phyloP scores from a whole-genome alignment of 768 basidiomycete genomes.

The Lactarius sanguifluus region DNA sequence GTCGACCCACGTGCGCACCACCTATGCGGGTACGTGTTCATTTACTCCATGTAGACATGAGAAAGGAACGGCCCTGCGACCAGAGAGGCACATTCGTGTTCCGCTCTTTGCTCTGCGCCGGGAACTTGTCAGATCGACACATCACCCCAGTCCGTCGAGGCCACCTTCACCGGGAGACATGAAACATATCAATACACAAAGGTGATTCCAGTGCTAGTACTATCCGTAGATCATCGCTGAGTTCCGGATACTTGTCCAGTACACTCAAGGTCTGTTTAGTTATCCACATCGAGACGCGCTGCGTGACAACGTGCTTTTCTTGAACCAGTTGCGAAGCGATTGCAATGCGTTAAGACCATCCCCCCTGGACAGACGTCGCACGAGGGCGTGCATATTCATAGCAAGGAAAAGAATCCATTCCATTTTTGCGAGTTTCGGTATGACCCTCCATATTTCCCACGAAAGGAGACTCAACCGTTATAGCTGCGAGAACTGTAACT shows the following conservation, averaged over 20 bases:
- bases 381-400: slow-evolving; percentile 49
- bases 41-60: too few species aligned
- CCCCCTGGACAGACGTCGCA: slow-evolving; percentile 44
- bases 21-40: neutral
- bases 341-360: slow-evolving; percentile 37
- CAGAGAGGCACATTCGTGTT: too few species aligned
- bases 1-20: neutral
- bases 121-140: too few species aligned
- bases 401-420: slow-evolving; percentile 41
- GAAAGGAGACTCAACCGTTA: too few species aligned
- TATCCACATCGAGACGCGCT: neutral
- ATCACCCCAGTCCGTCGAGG: slow-evolving; percentile 38
- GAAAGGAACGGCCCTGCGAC: too few species aligned
- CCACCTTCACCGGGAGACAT: slow-evolving; percentile 57
- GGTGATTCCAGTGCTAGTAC: too few species aligned
- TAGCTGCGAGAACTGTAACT: neutral
- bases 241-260: slow-evolving; percentile 36
- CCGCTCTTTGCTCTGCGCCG: too few species aligned
- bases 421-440: slow-evolving; percentile 52
- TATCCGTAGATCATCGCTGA: too few species aligned
- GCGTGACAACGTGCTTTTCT: slow-evolving; percentile 35
- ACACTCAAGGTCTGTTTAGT: slow-evolving; percentile 48
- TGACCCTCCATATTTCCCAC: too few species aligned
- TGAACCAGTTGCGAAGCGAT: slow-evolving; percentile 42
- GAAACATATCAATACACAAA: slow-evolving; percentile 63